Evolutionary conservation across 2,329 filamentous ascomycete species (phyloP), one percentile per base, ranked within the genome.

Genomic region (Chaetomiaceae sp.): DNA sequence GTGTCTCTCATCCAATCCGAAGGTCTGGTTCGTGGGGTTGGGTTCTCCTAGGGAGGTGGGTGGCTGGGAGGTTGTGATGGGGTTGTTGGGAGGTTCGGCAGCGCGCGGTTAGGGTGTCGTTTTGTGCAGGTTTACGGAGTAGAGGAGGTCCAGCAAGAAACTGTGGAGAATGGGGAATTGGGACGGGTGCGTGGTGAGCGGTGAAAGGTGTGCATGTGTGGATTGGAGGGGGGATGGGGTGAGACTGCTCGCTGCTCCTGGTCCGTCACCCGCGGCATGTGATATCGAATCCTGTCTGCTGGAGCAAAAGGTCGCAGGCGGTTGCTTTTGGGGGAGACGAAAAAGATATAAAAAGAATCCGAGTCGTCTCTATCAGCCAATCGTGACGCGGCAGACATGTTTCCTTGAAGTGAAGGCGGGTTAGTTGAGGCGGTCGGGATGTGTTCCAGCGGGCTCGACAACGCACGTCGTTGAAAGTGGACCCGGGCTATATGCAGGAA

Each of bases 401-500:
- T 54, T 16, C 35, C 8, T 14, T 41, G 20, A n/a, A 23, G 40
- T 14, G 25, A 39, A 3, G 23, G 27, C 10, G 23, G 51, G 37
- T 21, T 42, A 38, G 25, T 8, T 17, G 23, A 21, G n/a, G 33
- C 23, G 25, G 47, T 47, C n/a, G 23, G 40, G 47, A 13, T 40
- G 33, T 30, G 43, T 46, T 47, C 34, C 41, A 38, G 20, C 37
- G 8, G 16, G 20, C 20, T 14, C n/a, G 19, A 44, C 43, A 54
- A 50, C 48, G 38, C 33, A 31, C 33, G 53, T 48, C 50, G 56
- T 55, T 48, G 48, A 53, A 48, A 54, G 55, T 59, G 55, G 57
- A 43, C 23, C 55, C 49, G 30, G 21, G 25, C 34, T 23, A 53
- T 49, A 56, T 58, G 57, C 57, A 58, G 55, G 57, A 56, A 58